phyloP scores from a whole-genome alignment of 2,329 filamentous ascomycete genomes.

The Claviceps monticola region DNA sequence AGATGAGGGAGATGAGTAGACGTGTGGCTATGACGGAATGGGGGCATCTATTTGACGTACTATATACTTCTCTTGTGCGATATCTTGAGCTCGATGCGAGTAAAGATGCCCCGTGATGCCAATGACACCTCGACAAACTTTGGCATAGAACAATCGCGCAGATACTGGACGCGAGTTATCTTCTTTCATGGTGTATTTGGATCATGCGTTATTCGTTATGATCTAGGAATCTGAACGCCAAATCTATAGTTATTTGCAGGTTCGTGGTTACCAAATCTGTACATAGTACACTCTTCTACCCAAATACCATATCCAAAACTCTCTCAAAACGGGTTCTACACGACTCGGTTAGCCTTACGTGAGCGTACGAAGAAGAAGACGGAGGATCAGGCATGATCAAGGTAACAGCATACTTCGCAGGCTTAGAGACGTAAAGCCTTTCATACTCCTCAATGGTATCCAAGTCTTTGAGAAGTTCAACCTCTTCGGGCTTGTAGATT shows the following conservation, averaged over 20 bases:
- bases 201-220: no score
- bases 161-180: no score
- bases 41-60: conserved; percentile 22
- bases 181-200: no score
- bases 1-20: conserved; percentile 12
- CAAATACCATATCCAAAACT: conserved; percentile 11
- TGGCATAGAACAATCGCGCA: no score
- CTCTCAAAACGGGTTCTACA: conserved; percentile 10
- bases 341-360: background rate
- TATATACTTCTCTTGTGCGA: conserved; percentile 42
- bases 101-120: conserved; percentile 35
- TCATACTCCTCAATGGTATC: conserved; percentile 57
- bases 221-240: background rate
- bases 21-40: background rate
- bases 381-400: background rate
- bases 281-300: background rate
- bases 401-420: conserved; percentile 33
- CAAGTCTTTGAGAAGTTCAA: conserved; percentile 48
- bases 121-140: no score
- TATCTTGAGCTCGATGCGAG: conserved; percentile 45
- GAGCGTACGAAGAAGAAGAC: no score
- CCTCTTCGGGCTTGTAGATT: conserved; percentile 39
- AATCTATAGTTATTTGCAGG: background rate
- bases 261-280: background rate
- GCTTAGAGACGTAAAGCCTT: conserved; percentile 39